Conservation (phyloP, 306 rosid genomes). For the Pterocarpus macrocarpus region DNA sequence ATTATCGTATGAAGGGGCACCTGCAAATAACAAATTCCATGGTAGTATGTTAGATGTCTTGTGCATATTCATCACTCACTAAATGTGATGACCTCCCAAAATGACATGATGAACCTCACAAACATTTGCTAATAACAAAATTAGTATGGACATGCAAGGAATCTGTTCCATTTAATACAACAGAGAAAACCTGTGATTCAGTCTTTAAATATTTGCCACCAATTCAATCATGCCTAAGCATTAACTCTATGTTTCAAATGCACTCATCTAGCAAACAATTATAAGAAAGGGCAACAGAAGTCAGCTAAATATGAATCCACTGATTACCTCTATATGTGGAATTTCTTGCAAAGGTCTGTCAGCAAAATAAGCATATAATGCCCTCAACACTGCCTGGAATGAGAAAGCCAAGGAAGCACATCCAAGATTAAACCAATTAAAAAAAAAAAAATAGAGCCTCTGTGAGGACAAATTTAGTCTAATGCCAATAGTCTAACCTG, state of each 20-base stretch:
- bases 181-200: conserved; percentile 1
- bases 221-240: conserved; percentile 21
- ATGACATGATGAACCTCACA: conserved; percentile 20
- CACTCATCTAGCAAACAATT: conserved; percentile 13
- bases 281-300: not conserved
- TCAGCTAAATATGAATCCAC: conserved; percentile 29
- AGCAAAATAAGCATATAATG: conserved; percentile 95
- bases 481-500: conserved; percentile 65
- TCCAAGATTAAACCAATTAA: conserved; percentile 35
- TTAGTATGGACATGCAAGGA: conserved; percentile 15
- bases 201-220: conserved; percentile 7
- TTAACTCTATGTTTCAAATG: conserved; percentile 11
- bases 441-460: not conserved
- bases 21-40: conserved; percentile 58
- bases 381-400: conserved; percentile 96
- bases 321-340: conserved; percentile 92
- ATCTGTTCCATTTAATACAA: not conserved
- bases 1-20: conserved; percentile 96
- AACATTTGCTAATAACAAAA: conserved; percentile 18
- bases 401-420: conserved; percentile 26
- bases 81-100: conserved; percentile 5
- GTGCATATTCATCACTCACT: conserved; percentile 24
- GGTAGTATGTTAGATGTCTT: conserved; percentile 34
- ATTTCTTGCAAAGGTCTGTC: conserved; percentile 95
- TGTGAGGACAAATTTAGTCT: conserved; percentile 22